A percentile compares a stretch with the other conserved stretches of the same genome.
Conservation (phyloP, 345 rosid species). For the Physaria fendleri region DNA sequence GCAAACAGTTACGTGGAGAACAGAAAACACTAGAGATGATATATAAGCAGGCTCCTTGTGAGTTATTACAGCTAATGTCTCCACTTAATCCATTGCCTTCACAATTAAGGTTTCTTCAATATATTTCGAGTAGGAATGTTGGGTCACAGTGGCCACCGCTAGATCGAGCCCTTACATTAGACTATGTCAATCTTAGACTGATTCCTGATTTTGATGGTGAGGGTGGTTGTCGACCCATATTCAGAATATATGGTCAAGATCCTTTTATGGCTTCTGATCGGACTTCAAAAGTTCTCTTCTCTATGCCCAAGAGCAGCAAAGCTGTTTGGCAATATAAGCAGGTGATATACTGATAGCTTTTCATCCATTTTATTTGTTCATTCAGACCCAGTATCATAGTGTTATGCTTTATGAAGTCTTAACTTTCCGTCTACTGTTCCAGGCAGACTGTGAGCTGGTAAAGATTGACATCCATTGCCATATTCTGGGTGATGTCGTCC, state of each 20-base stretch:
- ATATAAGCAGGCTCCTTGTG: conserved; percentile 69
- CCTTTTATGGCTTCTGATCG: conserved; percentile 54
- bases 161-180: conserved; percentile 61
- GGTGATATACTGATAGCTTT: conserved; percentile 48
- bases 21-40: conserved; percentile 68
- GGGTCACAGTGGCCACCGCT: conserved; percentile 63
- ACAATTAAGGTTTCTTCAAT: conserved; percentile 72
- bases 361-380: background rate
- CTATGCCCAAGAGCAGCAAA: conserved; percentile 56
- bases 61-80: conserved; percentile 54
- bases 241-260: conserved; percentile 68
- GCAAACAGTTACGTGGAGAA: conserved; percentile 57
- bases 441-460: conserved; percentile 60
- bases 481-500: conserved; percentile 72
- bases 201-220: conserved; percentile 57
- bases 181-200: conserved; percentile 51
- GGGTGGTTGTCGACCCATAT: conserved; percentile 69
- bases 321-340: conserved; percentile 50
- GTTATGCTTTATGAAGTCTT: conserved; percentile 18
- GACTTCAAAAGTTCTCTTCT: conserved; percentile 56
- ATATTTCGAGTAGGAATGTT: conserved; percentile 59
- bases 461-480: conserved; percentile 66
- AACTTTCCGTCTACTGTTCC: conserved; percentile 37
- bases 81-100: conserved; percentile 73
- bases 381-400: background rate